phyloP scores from a whole-genome alignment of 129 eudicot genomes.

The Artemisia tridentata region DNA sequence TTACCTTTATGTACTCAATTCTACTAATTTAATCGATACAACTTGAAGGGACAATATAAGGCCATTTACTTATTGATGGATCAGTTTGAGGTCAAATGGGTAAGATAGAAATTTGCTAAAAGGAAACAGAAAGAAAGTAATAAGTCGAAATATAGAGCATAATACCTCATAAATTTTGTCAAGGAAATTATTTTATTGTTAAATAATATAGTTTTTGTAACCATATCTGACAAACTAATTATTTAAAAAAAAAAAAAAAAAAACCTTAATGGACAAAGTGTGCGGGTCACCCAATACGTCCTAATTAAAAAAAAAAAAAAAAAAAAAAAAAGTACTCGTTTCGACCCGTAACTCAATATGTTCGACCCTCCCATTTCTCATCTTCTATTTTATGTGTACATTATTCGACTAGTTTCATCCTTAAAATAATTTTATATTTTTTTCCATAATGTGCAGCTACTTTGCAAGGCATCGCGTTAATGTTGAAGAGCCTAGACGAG shows the following conservation, averaged over 20 bases:
- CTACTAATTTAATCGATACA: no score
- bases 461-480: conserved; percentile 41
- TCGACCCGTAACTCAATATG: not conserved
- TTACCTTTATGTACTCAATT: no score
- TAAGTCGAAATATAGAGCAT: no score
- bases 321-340: not conserved
- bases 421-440: not conserved
- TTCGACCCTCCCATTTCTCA: not conserved
- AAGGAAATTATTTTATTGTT: no score
- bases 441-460: conserved; percentile 44
- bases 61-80: no score
- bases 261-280: not conserved
- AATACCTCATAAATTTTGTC: no score
- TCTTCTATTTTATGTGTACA: conserved; percentile 9
- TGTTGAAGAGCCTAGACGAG: conserved; percentile 45
- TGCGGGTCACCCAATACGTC: no score
- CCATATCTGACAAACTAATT: not conserved
- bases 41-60: no score
- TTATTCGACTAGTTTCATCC: conserved; percentile 13
- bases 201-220: not conserved
- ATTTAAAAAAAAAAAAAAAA: not conserved
- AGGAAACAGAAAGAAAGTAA: no score
- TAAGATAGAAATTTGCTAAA: no score
- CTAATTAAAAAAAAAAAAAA: no score
- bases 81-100: no score